Evolutionary conservation across 2,329 filamentous ascomycete species (phyloP).

Genomic region (Sphaceloma murrayae): DNA sequence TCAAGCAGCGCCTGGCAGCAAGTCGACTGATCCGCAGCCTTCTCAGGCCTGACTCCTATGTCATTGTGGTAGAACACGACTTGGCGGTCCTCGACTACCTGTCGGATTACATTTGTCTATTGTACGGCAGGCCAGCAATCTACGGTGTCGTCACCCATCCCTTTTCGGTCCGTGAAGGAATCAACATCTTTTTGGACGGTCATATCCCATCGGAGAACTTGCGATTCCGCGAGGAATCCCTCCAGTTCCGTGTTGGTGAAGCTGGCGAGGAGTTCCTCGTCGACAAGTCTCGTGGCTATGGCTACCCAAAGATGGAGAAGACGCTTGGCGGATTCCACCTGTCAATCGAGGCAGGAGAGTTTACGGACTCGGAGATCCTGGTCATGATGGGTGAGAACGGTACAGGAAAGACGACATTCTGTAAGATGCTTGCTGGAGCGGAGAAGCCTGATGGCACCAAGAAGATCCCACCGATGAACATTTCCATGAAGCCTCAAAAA

Average conservation of each 20-base stretch:
- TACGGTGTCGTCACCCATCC: slow-evolving; percentile 97
- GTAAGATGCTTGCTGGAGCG: slow-evolving; percentile 85
- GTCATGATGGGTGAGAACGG: slow-evolving; percentile 99
- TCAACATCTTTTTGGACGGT: slow-evolving; percentile 98
- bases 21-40: slow-evolving; percentile 87
- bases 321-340: slow-evolving; percentile 83
- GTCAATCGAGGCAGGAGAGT: slow-evolving; percentile 68
- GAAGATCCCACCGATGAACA: slow-evolving; percentile 84
- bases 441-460: slow-evolving; percentile 77
- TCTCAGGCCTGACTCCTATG: slow-evolving; percentile 79
- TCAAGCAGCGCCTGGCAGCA: slow-evolving; percentile 93
- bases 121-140: slow-evolving; percentile 89
- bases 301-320: slow-evolving; percentile 86
- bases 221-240: slow-evolving; percentile 92
- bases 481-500: slow-evolving; percentile 99
- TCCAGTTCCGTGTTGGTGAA: slow-evolving; percentile 91
- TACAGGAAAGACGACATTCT: slow-evolving; percentile 98
- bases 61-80: slow-evolving; percentile 99
- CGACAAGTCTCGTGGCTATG: slow-evolving; percentile 76
- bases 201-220: slow-evolving; percentile 97
- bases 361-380: slow-evolving; percentile 96
- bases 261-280: slow-evolving; percentile 77
- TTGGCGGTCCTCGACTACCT: slow-evolving; percentile 96
- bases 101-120: slow-evolving; percentile 94
- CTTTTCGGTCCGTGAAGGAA: slow-evolving; percentile 92